Evolutionary conservation across 139 green algal genomes (phyloP).

Genomic region (Coccomyxa sp.): DNA sequence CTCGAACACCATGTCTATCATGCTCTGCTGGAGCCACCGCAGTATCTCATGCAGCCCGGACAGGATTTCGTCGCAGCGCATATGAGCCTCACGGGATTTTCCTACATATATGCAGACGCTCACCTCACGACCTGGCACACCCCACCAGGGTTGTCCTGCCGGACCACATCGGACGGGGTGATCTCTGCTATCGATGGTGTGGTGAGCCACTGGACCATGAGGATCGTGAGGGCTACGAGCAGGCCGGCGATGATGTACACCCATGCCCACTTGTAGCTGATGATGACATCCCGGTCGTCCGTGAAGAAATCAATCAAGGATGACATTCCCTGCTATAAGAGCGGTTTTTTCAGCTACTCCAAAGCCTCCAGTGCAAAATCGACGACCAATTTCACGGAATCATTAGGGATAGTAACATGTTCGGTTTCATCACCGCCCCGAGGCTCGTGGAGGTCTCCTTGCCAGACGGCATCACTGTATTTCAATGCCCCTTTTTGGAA

Average conservation of each 20-base stretch:
- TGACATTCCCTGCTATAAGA: background rate
- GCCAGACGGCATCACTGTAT: background rate
- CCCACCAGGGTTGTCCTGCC: background rate
- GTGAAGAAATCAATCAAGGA: conserved; percentile 1
- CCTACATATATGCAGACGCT: background rate
- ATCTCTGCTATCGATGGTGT: conserved; percentile 1
- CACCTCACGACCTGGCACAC: background rate
- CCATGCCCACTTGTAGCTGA: background rate
- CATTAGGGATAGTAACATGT: conserved; percentile 1
- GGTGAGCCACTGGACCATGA: background rate
- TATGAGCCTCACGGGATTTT: conserved; percentile 1
- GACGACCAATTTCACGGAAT: conserved; percentile 1
- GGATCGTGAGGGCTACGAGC: background rate
- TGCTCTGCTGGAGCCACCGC: background rate
- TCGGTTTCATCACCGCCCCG: background rate
- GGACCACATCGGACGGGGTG: background rate
- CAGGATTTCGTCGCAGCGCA: background rate
- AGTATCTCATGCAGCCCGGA: background rate
- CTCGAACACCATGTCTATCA: background rate
- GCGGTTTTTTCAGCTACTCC: background rate
- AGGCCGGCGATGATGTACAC: background rate
- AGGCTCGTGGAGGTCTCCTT: background rate
- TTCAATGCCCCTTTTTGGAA: conserved; percentile 1
- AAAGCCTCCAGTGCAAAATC: conserved; percentile 1
- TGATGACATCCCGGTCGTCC: background rate